Evolutionary conservation across 352 stramenopile species (phyloP), one percentile per base, ranked within the genome.

Genomic region (Phytophthora melonis): DNA sequence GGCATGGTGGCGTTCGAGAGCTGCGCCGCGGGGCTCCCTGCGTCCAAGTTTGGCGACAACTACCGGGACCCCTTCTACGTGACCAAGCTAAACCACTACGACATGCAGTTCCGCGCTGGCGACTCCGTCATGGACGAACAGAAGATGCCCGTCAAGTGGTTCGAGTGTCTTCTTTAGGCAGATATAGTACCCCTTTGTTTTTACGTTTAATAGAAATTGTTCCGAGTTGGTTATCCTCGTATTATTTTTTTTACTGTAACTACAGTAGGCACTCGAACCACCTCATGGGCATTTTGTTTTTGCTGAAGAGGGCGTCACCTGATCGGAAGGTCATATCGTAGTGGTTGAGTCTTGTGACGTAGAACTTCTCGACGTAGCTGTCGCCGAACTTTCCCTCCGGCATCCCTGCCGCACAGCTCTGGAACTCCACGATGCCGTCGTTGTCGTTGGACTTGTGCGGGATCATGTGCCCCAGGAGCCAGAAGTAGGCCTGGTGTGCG

Each of bases 311-410:
- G 0, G 69, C 77, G 39, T 88, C 83, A 18, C 81, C 81, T 57
- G 80, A 68, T 32, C 63, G 79, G 65, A 88, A 83, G 21, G 77
- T 59, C 25, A 70, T 83, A 32, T 87, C 83, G 10, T 63, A 49
- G 64, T 90, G 79, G 56, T 88, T 90, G 36, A 90, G 53, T 4
- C 39, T 71, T n/a, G 80, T 80, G 36, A 79, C 41, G 64, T 89
- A 89, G 59, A 82, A 81, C 16, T 21, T 39, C 11, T 66, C 71
- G 1, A 25, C 34, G 73, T 84, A 87, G 32, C n/a, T 65, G 45
- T 68, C 69, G 25, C 68, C 55, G 32, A 82, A 86, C 27, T 70
- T 73, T 19, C 53, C 54, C 3, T 23, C 49, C 1, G 68, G 18
- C 5, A 86, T 63, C 3, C 78, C 78, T 3, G 14, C 71, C 14